These are phyloP conservation scores for Stagonosporopsis vannaccii DNA, from an alignment of 2,329 filamentous ascomycete species.

Conservation along the genomic window DNA sequence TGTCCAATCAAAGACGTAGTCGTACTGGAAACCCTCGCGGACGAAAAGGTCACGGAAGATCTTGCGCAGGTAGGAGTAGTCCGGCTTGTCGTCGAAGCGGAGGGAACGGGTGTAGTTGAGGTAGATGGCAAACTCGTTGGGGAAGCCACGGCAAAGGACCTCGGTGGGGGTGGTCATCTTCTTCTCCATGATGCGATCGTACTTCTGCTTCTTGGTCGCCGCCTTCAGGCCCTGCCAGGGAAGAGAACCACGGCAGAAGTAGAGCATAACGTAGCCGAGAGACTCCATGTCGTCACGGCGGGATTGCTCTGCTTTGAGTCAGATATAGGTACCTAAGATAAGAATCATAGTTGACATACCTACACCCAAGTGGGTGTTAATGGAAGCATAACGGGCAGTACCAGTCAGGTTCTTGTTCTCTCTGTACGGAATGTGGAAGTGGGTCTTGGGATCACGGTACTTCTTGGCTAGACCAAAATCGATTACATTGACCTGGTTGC, in stretches of 20 bases:
- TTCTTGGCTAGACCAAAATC: slow-evolving; percentile 99
- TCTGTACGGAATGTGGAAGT: slow-evolving; percentile 99
- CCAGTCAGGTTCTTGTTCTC: slow-evolving; percentile 99
- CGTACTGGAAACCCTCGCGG: slow-evolving; percentile 98
- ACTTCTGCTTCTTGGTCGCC: slow-evolving; percentile 99
- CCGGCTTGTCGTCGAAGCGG: slow-evolving; percentile 99
- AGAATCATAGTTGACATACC: slow-evolving; percentile 59
- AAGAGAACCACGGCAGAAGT: slow-evolving; percentile 98
- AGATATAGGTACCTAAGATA: slow-evolving; percentile 14
- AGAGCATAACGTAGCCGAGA: slow-evolving; percentile 98
- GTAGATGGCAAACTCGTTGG: slow-evolving; percentile 99
- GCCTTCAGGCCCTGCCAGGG: slow-evolving; percentile 99
- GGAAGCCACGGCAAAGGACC: slow-evolving; percentile 97
- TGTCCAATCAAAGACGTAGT: slow-evolving; percentile 99
- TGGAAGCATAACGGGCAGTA: slow-evolving; percentile 96
- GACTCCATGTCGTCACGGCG: slow-evolving; percentile 99
- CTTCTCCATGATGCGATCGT: slow-evolving; percentile 99
- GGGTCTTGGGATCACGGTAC: slow-evolving; percentile 99
- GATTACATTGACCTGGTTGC: slow-evolving; percentile 99
- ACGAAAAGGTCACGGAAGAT: slow-evolving; percentile 99
- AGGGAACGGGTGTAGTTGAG: slow-evolving; percentile 99
- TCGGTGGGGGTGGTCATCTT: slow-evolving; percentile 99
- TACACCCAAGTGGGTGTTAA: slow-evolving; percentile 98
- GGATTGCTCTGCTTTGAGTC: slow-evolving; percentile 76
- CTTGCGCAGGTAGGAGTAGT: slow-evolving; percentile 99